Evolutionary conservation across 805 yeast species (phyloP), one percentile per base, ranked within the genome.

Genomic region (Metschnikowia lunata): DNA sequence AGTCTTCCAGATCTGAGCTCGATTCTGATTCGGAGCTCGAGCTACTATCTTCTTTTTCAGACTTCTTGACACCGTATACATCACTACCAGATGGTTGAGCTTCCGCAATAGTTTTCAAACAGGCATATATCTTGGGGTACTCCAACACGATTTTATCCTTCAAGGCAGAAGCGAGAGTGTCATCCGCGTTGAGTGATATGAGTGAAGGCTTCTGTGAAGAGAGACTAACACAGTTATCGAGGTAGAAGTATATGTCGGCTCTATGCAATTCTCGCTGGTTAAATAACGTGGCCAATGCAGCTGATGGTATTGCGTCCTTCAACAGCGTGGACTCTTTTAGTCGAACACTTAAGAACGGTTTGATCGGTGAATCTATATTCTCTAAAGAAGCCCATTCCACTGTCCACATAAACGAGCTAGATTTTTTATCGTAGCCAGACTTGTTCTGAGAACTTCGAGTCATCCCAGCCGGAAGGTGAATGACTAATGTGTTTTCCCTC

Each of bases 401-500:
- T 0, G 95, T 83, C 97, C 97, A 88, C 13, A 76, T 76, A 59
- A 76, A 88, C 7, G 75, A 60, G 40, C 80, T 77, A 47, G 71
- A 64, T 47, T 74, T 74, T 58, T 79, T 77, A 59, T 88, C 90
- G 74, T 80, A 85, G 3, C 82, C 80, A 0, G 89, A 76, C 52
- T 80, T 82, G 58, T 88, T 88, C 45, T 71, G 60, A 6, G 58
- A 57, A 2, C 86, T 71, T 37, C 95, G 64, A 13, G 80, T 74
- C 95, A 88, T 86, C 0, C 93, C 95, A 18, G 67, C 66, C 0
- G 96, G 95, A 23, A 85, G 59, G 28, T 72, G 67, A 26, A 74
- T 66, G 27, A 88, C 79, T 39, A 78, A 66, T 2, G 85, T 90
- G 31, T 90, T 91, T 49, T 89, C 74, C 37, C 83, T 66, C 13